Evolutionary conservation across 331 rosid genomes (phyloP).

Genomic region (Quercus lobata): DNA sequence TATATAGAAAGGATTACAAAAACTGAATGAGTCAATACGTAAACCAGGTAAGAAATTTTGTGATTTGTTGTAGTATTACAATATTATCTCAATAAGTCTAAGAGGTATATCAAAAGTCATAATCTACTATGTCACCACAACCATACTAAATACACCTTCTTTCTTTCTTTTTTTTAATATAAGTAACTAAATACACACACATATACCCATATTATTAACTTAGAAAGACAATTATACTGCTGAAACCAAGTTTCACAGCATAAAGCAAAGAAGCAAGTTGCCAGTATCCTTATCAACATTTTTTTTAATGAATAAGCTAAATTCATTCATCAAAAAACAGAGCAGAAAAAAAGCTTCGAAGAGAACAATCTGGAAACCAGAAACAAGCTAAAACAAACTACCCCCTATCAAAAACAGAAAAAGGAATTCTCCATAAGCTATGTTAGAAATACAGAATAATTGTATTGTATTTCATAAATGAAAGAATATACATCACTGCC

Average conservation of each 20-base stretch:
- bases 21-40: conserved; percentile 18
- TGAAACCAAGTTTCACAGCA: not conserved
- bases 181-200: not conserved
- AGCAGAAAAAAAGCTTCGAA: too few relatives aligned
- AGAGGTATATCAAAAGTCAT: not conserved
- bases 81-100: not conserved
- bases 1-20: conserved; percentile 14
- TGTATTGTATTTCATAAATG: too few relatives aligned
- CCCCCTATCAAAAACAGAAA: too few relatives aligned
- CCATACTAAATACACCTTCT: not conserved
- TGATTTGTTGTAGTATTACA: not conserved
- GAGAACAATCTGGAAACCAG: too few relatives aligned
- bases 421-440: too few relatives aligned
- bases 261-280: not conserved
- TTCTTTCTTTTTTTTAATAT: too few relatives aligned
- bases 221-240: not conserved
- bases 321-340: too few relatives aligned
- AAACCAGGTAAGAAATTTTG: not conserved
- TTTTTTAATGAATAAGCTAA: too few relatives aligned
- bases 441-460: too few relatives aligned
- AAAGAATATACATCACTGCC: too few relatives aligned
- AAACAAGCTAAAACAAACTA: too few relatives aligned
- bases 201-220: not conserved
- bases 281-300: not conserved
- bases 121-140: not conserved